Conservation (phyloP, 345 rosid genomes). For the Balakata baccata region DNA sequence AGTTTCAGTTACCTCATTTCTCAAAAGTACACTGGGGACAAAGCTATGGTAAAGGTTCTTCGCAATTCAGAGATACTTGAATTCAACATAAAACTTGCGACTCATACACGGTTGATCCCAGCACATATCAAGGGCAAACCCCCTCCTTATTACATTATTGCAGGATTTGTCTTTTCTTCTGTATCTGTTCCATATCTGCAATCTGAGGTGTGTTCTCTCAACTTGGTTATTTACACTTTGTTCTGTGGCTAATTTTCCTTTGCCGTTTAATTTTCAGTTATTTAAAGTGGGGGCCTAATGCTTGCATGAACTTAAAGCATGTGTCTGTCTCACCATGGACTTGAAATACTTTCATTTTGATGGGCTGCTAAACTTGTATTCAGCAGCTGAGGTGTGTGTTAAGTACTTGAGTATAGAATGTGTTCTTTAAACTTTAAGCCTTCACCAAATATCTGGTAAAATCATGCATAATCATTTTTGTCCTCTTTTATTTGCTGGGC, state of each 20-base stretch:
- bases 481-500: neutral
- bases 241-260: neutral
- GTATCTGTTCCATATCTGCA: conserved; percentile 90
- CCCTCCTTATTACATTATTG: conserved; percentile 85
- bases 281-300: no score
- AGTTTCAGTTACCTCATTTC: conserved; percentile 91
- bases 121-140: conserved; percentile 75
- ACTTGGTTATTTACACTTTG: neutral
- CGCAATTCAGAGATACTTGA: conserved; percentile 59
- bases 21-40: conserved; percentile 89
- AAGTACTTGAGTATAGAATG: neutral
- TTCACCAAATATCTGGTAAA: neutral
- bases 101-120: conserved; percentile 81
- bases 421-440: neutral
- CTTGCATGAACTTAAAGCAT: neutral
- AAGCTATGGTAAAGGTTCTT: conserved; percentile 70
- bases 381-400: neutral
- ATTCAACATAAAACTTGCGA: conserved; percentile 75
- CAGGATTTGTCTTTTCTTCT: conserved; percentile 85
- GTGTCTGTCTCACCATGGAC: neutral
- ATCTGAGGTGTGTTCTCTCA: conserved; percentile 59
- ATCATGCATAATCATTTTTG: neutral
- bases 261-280: neutral
- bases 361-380: neutral
- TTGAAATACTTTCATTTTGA: neutral